Base-by-base conservation (phyloP, 2,329 filamentous ascomycete species). In the Myriosclerotinia duriaeana region DNA sequence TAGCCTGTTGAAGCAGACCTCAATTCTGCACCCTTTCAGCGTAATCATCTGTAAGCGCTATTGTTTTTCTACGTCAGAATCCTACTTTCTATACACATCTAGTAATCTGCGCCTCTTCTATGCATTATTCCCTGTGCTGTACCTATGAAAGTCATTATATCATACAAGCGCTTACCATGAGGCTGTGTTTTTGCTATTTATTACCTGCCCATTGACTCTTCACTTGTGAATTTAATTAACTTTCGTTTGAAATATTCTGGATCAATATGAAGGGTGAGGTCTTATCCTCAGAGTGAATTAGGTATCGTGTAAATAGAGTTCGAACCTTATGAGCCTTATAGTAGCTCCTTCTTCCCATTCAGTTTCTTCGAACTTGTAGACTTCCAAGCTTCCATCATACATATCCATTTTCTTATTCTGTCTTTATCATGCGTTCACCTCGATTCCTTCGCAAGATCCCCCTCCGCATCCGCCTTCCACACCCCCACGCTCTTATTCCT, bases 1-100 rank as follows among this genome's bases (percentile, higher is more conserved):
- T 26, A 26, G 26, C 26, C 26, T 26, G 26, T 26, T 44, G 42
- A 44, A 44, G 17, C 42, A 44, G 34, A 34, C 30, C 34, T 2
- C 20, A 38, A 54, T 3, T 22, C 34, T 54, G 1, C 20, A 54
- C 36, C 34, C 53, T 55, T 40, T 30, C 14, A 14, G 36, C 22
- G 53, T 55, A 22, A 55, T 30, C 20, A 14, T 1, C 6, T 55
- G n/a, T 55, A 55, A 55, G 53, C 53, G 53, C 53, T 30, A 55
- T 30, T 22, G 34, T 22, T 55, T 55, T 22, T 22, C 14, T 14
- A 22, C 40, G 34, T 38, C 53, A 55, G 22, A n/a, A 55, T 40
- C 34, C 34, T 55, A 54, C 30, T 34, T 34, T 34, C 30, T 34
- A 34, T 34, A 34, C 30, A 17, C 36, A 12, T 38, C 34, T 7